These are phyloP conservation scores for Cydonia oblonga DNA, from an alignment of 331 rosid genomes.

Conservation along the genomic window DNA sequence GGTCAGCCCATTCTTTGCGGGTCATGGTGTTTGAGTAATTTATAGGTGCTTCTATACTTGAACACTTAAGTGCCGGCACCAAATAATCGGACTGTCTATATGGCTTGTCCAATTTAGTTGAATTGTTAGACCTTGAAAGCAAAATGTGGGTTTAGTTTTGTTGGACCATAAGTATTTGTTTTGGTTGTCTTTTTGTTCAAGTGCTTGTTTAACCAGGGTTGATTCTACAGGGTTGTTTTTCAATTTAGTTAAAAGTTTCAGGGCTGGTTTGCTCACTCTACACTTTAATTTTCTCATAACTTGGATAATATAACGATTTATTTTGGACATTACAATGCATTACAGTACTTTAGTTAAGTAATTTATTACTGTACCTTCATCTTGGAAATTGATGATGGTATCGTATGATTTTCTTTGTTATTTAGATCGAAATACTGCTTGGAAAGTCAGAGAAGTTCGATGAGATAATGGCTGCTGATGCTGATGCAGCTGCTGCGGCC, in stretches of 20 bases:
- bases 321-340: not conserved
- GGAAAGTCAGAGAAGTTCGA: constrained; percentile 38
- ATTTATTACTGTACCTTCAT: not conserved
- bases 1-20: not conserved
- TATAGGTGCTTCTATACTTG: too few relatives aligned
- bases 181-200: not conserved
- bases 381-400: not conserved
- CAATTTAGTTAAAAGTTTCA: not conserved
- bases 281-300: not conserved
- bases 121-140: not conserved
- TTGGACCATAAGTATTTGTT: not conserved
- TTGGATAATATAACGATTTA: not conserved
- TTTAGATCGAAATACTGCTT: constrained; percentile 30
- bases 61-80: not conserved
- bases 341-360: not conserved
- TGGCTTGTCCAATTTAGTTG: not conserved
- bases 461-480: constrained; percentile 42
- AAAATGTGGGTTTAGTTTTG: not conserved
- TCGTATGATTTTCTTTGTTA: not conserved
- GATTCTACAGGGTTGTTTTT: not conserved
- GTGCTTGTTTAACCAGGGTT: not conserved
- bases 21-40: not conserved
- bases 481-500: constrained; percentile 23
- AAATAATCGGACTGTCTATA: too few relatives aligned
- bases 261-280: not conserved